Conservation (phyloP, 1,284 basidiomycete genomes). For the Crucibulum cyathiforme region DNA sequence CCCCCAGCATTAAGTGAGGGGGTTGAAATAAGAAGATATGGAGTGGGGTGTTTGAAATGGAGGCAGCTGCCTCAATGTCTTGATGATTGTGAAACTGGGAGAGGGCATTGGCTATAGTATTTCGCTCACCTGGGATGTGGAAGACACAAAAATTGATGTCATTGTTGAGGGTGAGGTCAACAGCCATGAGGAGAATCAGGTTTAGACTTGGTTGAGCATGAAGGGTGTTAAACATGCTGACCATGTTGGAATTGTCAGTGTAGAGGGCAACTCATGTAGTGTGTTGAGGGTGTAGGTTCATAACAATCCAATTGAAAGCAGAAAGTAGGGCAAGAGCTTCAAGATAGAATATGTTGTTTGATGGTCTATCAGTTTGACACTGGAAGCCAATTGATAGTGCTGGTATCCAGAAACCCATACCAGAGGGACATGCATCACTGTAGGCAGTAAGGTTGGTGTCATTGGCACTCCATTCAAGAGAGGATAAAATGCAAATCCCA, state of each 20-base stretch:
- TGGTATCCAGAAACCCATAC: not conserved
- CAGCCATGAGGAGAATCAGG: slow-evolving; percentile 26
- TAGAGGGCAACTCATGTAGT: slow-evolving; percentile 13
- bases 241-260: slow-evolving; percentile 39
- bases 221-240: slow-evolving; percentile 40
- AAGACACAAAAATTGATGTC: slow-evolving; percentile 22
- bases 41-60: not conserved
- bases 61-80: not conserved
- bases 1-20: not conserved
- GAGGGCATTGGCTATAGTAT: slow-evolving; percentile 31
- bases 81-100: slow-evolving; percentile 3
- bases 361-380: not conserved
- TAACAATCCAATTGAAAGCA: not conserved
- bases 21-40: not conserved
- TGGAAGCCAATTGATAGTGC: not conserved
- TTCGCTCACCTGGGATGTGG: slow-evolving; percentile 22
- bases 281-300: not conserved
- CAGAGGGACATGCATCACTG: not conserved
- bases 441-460: not conserved
- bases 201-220: slow-evolving; percentile 28
- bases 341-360: slow-evolving; percentile 21
- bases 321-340: slow-evolving; percentile 30
- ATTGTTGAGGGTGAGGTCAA: slow-evolving; percentile 28
- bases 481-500: not conserved
- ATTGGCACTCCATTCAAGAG: no score